Percentiles rank a stretch among this genome's conserved stretches.
phyloP scores from a whole-genome alignment of 225 moss, liverwort and hornwort genomes.

The Straminergon stramineum region DNA sequence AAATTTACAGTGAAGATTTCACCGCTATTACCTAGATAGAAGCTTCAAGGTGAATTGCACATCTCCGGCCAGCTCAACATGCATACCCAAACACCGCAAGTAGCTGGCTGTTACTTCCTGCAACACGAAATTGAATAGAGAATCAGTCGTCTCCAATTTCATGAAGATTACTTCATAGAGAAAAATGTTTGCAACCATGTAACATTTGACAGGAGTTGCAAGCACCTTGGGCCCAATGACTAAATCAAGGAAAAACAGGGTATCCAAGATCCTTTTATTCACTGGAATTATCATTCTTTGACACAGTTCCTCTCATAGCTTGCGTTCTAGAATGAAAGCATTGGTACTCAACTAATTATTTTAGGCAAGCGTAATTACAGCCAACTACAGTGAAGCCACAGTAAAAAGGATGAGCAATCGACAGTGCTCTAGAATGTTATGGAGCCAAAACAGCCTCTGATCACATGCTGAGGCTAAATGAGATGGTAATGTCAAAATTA shows the following conservation, averaged over 20 bases:
- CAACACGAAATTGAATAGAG: neutral
- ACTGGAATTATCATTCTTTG: neutral
- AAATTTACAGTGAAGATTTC: neutral
- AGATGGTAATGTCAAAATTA: neutral
- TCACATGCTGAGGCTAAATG: neutral
- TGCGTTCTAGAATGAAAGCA: neutral
- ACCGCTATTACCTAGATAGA: constrained; percentile 8
- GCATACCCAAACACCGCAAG: constrained; percentile 42
- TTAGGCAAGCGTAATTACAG: neutral
- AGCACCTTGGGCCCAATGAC: neutral
- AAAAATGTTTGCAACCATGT: neutral
- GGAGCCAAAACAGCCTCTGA: neutral
- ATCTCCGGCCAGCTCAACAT: constrained; percentile 36
- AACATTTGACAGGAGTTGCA: neutral
- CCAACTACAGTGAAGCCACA: neutral
- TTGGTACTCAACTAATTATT: neutral
- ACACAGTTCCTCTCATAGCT: neutral
- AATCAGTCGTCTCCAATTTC: neutral
- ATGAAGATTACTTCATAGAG: neutral
- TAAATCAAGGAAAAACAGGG: neutral
- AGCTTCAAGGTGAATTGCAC: constrained; percentile 32
- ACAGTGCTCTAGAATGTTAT: neutral
- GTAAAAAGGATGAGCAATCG: neutral
- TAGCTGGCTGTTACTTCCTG: constrained; percentile 84
- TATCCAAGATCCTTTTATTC: neutral